A percentile compares a stretch with the other conserved stretches of the same genome.
Conservation (phyloP, 2,329 filamentous ascomycete species). For the Monilinia aucupariae region DNA sequence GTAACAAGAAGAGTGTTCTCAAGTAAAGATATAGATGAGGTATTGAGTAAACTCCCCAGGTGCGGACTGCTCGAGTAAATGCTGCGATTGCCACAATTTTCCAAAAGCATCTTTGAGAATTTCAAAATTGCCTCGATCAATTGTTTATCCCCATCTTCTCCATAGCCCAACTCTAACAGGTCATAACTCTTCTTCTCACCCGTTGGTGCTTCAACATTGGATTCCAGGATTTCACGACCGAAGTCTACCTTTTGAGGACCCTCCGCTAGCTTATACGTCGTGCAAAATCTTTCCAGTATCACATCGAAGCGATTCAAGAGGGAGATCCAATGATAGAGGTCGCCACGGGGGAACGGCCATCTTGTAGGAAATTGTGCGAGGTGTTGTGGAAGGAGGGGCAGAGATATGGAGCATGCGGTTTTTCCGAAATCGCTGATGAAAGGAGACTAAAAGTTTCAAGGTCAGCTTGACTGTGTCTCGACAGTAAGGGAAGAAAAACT, state of each 20-base stretch:
- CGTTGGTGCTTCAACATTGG: conserved; percentile 39
- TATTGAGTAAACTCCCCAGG: conserved; percentile 83
- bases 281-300: conserved; percentile 75
- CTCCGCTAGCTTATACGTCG: conserved; percentile 70
- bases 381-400: conserved; percentile 71
- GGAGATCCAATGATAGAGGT: conserved; percentile 97
- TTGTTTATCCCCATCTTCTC: conserved; percentile 70
- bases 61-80: conserved; percentile 92
- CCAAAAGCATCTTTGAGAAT: conserved; percentile 82
- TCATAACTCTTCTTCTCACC: conserved; percentile 45
- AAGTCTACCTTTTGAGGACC: conserved; percentile 80
- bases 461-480: conserved; percentile 9
- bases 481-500: conserved; percentile 16
- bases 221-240: conserved; percentile 56
- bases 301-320: conserved; percentile 89
- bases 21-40: conserved; percentile 73
- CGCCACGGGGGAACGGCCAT: conserved; percentile 94
- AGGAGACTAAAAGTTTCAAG: conserved; percentile 60
- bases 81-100: conserved; percentile 94
- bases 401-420: conserved; percentile 59
- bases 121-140: conserved; percentile 73
- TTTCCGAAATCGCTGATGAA: conserved; percentile 79
- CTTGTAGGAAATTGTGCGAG: conserved; percentile 75
- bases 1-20: conserved; percentile 73
- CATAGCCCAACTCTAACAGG: conserved; percentile 57